Evolutionary conservation across 192 early-diverging fungal genomes (phyloP), one percentile per base, ranked within the genome.

Genomic region (Pecoramyces ruminantium): DNA sequence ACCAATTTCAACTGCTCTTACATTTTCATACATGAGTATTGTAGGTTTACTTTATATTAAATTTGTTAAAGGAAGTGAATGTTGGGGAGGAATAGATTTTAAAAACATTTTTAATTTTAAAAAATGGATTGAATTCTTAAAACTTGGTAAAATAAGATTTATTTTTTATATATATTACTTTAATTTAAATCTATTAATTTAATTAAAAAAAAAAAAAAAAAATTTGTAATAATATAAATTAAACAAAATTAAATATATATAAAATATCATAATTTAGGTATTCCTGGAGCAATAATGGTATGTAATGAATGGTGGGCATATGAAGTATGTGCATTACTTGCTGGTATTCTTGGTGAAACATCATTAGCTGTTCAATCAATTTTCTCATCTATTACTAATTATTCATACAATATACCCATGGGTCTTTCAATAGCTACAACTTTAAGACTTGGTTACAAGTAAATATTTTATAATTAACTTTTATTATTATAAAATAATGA

Each of bases 21-120:
- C 91, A 14, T 93, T 94, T 85, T 93, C 91, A 88, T 82, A 93
- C 79, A 92, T 96, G 84, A 83, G 94, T 27, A 21, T 89, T 15
- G 80, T 93, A 1, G 83, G 93, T 13, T 28, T 92, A 12, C 28
- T 91, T 28, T 99, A 98, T 78, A 83, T 87, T 67, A 81, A 81
- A 21, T 85, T 81, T 79, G 79, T 93, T 21, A 88, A 92, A 29
- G 94, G 95, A 39, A 82, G 85, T 51, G 88, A 94, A 42, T 91
- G 88, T 79, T 99, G 94, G 96, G 96, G 95, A 79, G 96, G 95
- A 11, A 95, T 93, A 92, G 92, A 93, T 14, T 86, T 87, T 51
- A 81, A 83, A 12, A 88, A 90, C 30, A 91, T 93, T 8, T 83
- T 96, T 77, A 81, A 88, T 38, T 87, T 51, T 1, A 51, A 51